Base-by-base conservation (phyloP, 73 alveolate genomes). In the Paramecium tetraurelia region DNA sequence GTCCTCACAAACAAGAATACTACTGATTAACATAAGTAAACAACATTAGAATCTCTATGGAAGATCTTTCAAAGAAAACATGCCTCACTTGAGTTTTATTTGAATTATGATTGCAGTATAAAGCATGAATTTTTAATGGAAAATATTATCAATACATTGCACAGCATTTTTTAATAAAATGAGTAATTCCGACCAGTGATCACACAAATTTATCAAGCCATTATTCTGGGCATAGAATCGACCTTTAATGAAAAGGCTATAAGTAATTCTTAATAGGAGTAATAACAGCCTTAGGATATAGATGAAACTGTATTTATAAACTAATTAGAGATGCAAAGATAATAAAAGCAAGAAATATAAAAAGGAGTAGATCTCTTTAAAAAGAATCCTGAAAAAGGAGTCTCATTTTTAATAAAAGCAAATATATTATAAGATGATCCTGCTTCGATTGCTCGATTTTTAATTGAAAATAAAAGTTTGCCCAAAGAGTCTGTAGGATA, bases 51-150 rank as follows among this genome's bases (percentile, higher is more conserved):
- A 18, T 50, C 63, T 7, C 59, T 89, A 27, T 35, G 12, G 7
- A 89, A 29, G 16, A 83, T 83, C 16, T 89, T 89, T 46, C 72
- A 20, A 31, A 43, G 84, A 72, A 71, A 63, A n/a, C 36, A 83
- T 33, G 77, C 84, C 27, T 75, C 76, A 16, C 75, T 89, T 33
- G 94, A 89, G 14, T 89, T 89, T 44, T 89, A 89, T 89, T 50
- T 89, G 12, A 89, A 89, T 58, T 89, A 71, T 22, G 94, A 89
- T 57, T 89, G 94, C n/a, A 70, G 85, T 1, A 70, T 89, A 36
- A 70, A 89, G 29, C 84, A 89, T 59, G 94, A 70, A 44, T 89
- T 36, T 46, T 46, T 89, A 41, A 85, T 89, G 35, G 94, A 89
- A 41, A 89, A 68, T 58, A 70, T 89, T 1, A 53, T 89, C 35